Conservation (phyloP, 768 basidiomycete genomes). For the Boletus speciosus region DNA sequence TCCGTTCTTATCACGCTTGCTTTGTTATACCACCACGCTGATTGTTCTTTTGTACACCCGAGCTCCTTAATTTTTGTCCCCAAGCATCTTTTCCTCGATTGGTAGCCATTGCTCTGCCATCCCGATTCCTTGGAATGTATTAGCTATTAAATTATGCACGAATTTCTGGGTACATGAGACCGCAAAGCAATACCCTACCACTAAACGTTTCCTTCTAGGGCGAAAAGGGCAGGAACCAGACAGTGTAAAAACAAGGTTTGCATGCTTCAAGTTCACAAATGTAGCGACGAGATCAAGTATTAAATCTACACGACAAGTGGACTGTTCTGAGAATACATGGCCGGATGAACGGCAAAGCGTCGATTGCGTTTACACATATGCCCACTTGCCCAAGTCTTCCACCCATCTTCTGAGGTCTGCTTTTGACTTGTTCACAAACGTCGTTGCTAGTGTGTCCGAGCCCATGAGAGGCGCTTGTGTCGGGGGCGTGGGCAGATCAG, state of each 20-base stretch:
- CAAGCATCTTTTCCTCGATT: neutral
- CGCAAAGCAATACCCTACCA: neutral
- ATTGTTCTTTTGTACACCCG: neutral
- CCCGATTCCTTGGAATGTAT: constrained; percentile 12
- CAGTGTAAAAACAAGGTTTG: neutral
- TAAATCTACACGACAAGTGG: neutral
- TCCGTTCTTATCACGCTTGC: neutral
- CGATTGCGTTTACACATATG: constrained; percentile 31
- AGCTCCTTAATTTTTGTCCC: constrained; percentile 2
- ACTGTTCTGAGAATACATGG: neutral
- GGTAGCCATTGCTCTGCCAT: neutral
- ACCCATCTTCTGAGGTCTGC: constrained; percentile 36
- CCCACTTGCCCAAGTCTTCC: constrained; percentile 36
- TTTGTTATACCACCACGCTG: constrained; percentile 3
- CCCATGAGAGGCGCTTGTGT: neutral
- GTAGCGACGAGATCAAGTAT: constrained; percentile 7
- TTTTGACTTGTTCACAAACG: constrained; percentile 27
- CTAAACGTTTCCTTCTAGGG: neutral
- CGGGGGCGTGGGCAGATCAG: constrained; percentile 28
- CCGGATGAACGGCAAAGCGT: neutral
- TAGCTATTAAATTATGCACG: neutral
- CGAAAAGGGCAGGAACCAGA: neutral
- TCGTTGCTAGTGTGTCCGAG: constrained; percentile 12
- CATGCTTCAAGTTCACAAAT: neutral
- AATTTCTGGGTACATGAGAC: neutral